Evolutionary conservation across 2,329 filamentous ascomycete genomes (phyloP), one percentile per base, ranked within the genome.

Genomic region (Hymenoscyphus occultus): DNA sequence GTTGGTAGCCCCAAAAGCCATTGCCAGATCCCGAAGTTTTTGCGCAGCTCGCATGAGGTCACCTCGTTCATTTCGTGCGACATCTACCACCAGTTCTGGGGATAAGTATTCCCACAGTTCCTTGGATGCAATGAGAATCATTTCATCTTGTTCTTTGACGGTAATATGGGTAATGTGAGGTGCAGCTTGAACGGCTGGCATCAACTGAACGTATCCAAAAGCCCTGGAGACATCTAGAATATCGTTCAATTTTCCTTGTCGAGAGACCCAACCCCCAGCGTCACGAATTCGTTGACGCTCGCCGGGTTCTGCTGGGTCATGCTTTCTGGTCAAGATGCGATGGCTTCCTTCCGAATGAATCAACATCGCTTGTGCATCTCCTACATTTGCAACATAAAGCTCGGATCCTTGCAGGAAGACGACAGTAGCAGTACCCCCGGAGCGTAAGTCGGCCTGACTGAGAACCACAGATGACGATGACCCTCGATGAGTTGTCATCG

Each of bases 21-120:
- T 97, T 54, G 95, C 95, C 63, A 98, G 82, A 79, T 99, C 95
- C 65, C 95, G 88, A 39, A 99, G 84, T 79, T 96, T 97, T 76
- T 98, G 94, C 3, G 95, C 90, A 16, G 94, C 95, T 63, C 92
- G 86, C 95, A 99, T 99, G 56, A 97, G 83, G 76, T 99, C 94
- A 57, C 86, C 85, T 6, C 93, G 88, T 77, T 97, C 94, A 31
- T 90, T 90, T 67, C 93, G 86, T 19, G 92, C 93, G 62, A 98
- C 89, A 76, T 99, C 96, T 31, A 97, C 93, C 9, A 96, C 90
- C 62, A 98, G 86, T 63, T 95, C 92, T 1, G 93, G 92, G 0
- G 90, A 90, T 12, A 99, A 83, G 76, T 93, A 97, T 69, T 98
- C 93, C 95, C 95, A 99, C 10, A 99, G 84, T 75, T 99, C 94